These are phyloP conservation scores for Primulina tabacum DNA, from an alignment of 257 asterid species.

Conservation along the genomic window DNA sequence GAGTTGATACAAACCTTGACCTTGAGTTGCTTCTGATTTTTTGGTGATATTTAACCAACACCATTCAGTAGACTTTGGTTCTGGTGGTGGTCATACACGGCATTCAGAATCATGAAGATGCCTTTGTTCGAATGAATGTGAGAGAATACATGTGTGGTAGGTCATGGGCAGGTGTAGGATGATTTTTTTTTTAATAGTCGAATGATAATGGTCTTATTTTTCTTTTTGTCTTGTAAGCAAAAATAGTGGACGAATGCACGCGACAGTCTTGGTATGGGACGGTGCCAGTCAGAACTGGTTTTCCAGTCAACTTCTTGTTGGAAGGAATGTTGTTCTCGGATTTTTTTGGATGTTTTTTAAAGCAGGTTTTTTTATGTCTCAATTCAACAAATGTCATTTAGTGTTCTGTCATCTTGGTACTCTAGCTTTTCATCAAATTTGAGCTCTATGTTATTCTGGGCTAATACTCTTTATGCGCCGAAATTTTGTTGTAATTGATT, in stretches of 20 bases:
- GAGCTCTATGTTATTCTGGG: not conserved
- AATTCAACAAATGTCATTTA: not conserved
- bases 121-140: not conserved
- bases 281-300: not conserved
- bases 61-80: too few species aligned
- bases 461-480: not conserved
- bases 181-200: not conserved
- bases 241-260: not conserved
- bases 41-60: not conserved
- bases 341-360: not conserved
- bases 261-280: not conserved
- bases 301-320: not conserved
- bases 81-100: not conserved
- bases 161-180: not conserved
- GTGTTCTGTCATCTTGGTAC: not conserved
- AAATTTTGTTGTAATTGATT: not conserved
- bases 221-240: not conserved
- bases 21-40: not conserved
- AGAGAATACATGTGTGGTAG: not conserved
- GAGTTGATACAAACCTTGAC: not conserved
- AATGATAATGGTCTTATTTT: not conserved
- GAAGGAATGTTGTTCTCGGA: not conserved
- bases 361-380: too few species aligned
- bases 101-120: not conserved
- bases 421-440: not conserved